Conservation (phyloP, 2,329 filamentous ascomycete species). For the Ophiostoma angusticollis region DNA sequence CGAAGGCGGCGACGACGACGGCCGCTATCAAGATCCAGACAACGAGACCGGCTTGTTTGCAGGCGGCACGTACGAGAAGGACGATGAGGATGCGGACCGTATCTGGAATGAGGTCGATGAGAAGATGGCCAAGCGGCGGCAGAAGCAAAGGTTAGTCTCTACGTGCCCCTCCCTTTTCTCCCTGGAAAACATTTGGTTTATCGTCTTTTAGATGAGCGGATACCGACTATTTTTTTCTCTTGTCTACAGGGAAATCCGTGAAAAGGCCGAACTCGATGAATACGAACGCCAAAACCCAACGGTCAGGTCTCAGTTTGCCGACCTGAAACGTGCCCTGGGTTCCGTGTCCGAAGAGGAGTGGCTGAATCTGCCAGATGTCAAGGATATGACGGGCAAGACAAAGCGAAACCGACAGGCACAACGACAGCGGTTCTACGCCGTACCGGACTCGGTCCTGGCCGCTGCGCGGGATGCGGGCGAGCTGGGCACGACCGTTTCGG, state of each 20-base stretch:
- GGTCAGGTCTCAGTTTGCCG: constrained; percentile 94
- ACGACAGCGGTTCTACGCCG: constrained; percentile 82
- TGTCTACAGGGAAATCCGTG: constrained; percentile 80
- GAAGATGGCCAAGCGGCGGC: constrained; percentile 85
- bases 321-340: constrained; percentile 80
- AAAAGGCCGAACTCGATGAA: constrained; percentile 80
- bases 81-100: constrained; percentile 92
- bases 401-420: constrained; percentile 71
- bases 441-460: constrained; percentile 89
- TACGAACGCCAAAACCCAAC: constrained; percentile 97
- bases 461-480: constrained; percentile 70
- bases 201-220: constrained; percentile 58
- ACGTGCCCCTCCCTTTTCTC: constrained; percentile 1
- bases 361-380: constrained; percentile 89
- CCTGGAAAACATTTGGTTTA: constrained; percentile 43
- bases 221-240: constrained; percentile 42
- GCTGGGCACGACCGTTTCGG: constrained; percentile 76
- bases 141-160: constrained; percentile 66
- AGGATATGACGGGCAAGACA: constrained; percentile 91
- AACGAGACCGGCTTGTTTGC: constrained; percentile 95
- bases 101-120: constrained; percentile 95
- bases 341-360: constrained; percentile 91
- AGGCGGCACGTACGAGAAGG: constrained; percentile 88
- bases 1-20: constrained; percentile 21
- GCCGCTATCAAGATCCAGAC: constrained; percentile 85